These are phyloP conservation scores for Corynespora cassiicola DNA, from an alignment of 2,329 filamentous ascomycete genomes.

Conservation along the genomic window DNA sequence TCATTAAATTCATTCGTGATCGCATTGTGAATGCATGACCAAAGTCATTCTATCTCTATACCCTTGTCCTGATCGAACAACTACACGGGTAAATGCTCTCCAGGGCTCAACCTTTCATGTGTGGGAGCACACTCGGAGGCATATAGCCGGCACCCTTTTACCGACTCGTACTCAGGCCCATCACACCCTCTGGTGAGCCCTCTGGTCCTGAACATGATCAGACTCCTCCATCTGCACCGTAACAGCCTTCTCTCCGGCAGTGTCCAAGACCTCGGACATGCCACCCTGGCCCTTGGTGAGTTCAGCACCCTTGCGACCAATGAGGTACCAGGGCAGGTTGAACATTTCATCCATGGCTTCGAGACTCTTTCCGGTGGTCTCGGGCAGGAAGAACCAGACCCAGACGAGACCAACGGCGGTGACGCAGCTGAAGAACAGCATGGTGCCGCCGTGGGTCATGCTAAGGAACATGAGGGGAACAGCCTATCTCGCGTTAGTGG, in stretches of 20 bases:
- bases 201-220: too few species aligned
- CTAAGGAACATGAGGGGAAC: conserved; percentile 76
- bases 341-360: conserved; percentile 78
- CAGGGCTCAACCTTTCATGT: too few species aligned
- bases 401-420: conserved; percentile 72
- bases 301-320: conserved; percentile 59
- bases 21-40: too few species aligned
- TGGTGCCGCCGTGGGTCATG: conserved; percentile 69
- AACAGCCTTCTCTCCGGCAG: conserved; percentile 39
- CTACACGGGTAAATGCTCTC: too few species aligned
- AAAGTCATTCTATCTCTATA: too few species aligned
- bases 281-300: conserved; percentile 40
- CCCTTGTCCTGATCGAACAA: too few species aligned
- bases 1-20: too few species aligned
- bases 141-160: too few species aligned
- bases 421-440: conserved; percentile 76
- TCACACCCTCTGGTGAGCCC: too few species aligned
- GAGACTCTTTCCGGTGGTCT: conserved; percentile 69
- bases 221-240: conserved; percentile 34
- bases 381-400: conserved; percentile 76
- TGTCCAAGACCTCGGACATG: conserved; percentile 40
- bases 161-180: too few species aligned
- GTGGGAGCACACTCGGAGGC: too few species aligned
- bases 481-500: conserved; percentile 38
- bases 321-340: conserved; percentile 75